These are phyloP conservation scores for Arachis stenosperma DNA, from an alignment of 306 rosid species.

Conservation along the genomic window DNA sequence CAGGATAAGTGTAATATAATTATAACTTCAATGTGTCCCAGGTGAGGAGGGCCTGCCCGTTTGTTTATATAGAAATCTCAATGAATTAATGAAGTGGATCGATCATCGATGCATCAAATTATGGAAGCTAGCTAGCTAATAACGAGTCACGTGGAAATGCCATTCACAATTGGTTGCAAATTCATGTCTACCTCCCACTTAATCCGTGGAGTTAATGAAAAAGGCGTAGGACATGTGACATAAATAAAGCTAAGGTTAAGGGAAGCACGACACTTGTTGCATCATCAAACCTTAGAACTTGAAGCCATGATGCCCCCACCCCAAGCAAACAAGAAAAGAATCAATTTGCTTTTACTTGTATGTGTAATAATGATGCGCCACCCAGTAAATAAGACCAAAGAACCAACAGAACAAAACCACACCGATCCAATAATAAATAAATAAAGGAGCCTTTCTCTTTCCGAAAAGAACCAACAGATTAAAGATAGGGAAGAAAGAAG, in stretches of 20 bases:
- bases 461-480: not conserved
- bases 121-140: not conserved
- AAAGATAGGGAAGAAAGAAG: not conserved
- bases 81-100: not conserved
- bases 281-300: conserved; percentile 38
- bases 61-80: not conserved
- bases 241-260: conserved; percentile 14
- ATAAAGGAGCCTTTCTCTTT: conserved; percentile 26
- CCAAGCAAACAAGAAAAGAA: conserved; percentile 2
- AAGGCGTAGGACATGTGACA: conserved; percentile 45
- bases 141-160: conserved; percentile 32
- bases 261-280: conserved; percentile 30
- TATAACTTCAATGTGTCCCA: not conserved
- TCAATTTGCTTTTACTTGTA: conserved; percentile 40
- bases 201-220: conserved; percentile 24
- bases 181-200: conserved; percentile 15
- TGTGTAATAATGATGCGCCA: conserved; percentile 46
- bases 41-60: not conserved
- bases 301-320: conserved; percentile 38
- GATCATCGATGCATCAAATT: conserved; percentile 31
- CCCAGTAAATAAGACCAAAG: conserved; percentile 38
- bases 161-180: conserved; percentile 36
- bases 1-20: not conserved
- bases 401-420: conserved; percentile 11
- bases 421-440: not conserved